Conservation (phyloP, 1,284 basidiomycete genomes). For the Rhodofomes roseus region DNA sequence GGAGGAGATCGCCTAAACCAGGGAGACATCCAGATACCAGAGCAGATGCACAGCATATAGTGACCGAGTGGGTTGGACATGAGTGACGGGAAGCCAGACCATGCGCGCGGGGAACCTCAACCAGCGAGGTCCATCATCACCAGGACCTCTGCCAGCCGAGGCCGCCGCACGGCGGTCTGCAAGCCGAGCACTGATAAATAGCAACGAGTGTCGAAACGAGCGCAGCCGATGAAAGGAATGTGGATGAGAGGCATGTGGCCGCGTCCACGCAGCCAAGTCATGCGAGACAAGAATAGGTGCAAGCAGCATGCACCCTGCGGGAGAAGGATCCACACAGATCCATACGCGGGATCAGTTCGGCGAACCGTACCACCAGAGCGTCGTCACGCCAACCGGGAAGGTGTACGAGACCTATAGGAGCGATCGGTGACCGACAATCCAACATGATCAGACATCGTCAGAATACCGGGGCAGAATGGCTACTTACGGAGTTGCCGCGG, state of each 20-base stretch:
- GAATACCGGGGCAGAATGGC: not conserved
- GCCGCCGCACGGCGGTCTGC: not conserved
- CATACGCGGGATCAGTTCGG: not conserved
- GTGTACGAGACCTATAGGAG: constrained; percentile 50
- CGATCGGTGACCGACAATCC: not conserved
- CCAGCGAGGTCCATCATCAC: not conserved
- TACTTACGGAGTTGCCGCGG: constrained; percentile 55
- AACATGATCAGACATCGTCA: not conserved
- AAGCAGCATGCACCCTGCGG: not conserved
- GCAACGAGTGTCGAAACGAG: not conserved
- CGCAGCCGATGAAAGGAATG: not conserved
- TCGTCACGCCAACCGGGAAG: constrained; percentile 61
- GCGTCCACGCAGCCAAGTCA: not conserved
- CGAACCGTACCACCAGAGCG: constrained; percentile 43
- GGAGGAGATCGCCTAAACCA: not conserved
- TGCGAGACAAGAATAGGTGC: not conserved
- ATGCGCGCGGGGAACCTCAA: not conserved
- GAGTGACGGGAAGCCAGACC: not conserved
- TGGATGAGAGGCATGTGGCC: not conserved
- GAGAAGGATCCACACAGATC: not conserved
- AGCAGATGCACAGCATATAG: not conserved
- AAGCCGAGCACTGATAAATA: not conserved
- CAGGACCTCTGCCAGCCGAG: not conserved
- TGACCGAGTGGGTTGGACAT: not conserved
- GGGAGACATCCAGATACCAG: not conserved